phyloP scores from a whole-genome alignment of 306 rosid genomes.

The Lotus japonicus region DNA sequence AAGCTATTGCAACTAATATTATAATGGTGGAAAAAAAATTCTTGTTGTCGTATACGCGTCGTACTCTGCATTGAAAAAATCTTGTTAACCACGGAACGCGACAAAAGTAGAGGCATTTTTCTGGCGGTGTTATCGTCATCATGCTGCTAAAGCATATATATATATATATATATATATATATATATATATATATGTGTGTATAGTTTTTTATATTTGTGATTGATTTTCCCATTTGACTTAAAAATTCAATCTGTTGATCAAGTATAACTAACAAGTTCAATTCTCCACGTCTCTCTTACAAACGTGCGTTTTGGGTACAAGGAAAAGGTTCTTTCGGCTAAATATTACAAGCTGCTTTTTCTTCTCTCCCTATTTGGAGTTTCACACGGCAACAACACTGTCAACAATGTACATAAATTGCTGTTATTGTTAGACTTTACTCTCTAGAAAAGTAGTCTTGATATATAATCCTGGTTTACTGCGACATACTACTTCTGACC shows the following conservation, averaged over 20 bases:
- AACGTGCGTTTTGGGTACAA: slow-evolving; percentile 15
- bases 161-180: too few species aligned
- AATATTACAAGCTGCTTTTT: neutral
- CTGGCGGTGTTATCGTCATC: slow-evolving; percentile 10
- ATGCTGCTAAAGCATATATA: neutral
- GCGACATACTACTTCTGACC: too few species aligned
- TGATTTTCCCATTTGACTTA: slow-evolving; percentile 16
- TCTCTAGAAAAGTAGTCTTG: too few species aligned
- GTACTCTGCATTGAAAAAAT: slow-evolving; percentile 13
- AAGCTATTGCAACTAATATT: slow-evolving; percentile 5
- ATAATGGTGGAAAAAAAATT: neutral
- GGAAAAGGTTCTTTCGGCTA: neutral
- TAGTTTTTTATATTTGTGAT: neutral
- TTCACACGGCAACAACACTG: slow-evolving; percentile 13
- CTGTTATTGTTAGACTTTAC: too few species aligned
- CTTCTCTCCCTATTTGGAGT: neutral
- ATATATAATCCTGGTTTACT: too few species aligned
- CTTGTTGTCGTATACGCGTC: slow-evolving; percentile 18
- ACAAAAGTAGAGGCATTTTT: slow-evolving; percentile 16
- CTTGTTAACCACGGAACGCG: neutral
- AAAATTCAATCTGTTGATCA: neutral
- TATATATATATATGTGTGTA: too few species aligned
- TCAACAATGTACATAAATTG: neutral
- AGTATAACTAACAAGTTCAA: neutral
- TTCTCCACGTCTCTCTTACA: slow-evolving; percentile 31